Conservation (phyloP, 179 eudicot genomes). For the Spinacia oleracea region DNA sequence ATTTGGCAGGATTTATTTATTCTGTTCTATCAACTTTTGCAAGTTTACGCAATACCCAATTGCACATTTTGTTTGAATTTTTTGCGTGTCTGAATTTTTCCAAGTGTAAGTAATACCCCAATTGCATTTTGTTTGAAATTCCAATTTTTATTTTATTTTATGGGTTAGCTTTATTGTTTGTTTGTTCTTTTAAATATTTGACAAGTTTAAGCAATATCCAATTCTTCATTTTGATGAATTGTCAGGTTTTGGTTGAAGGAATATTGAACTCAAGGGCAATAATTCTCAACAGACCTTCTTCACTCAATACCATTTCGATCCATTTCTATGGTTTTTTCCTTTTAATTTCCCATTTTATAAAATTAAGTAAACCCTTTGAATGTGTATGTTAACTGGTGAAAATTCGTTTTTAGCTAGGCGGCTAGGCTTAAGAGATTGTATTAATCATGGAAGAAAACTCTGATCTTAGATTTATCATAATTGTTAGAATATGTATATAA, state of each 20-base stretch:
- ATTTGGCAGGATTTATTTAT: not conserved
- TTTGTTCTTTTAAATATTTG: constrained; percentile 11
- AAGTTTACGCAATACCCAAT: not conserved
- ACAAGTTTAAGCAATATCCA: constrained; percentile 14
- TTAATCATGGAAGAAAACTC: constrained; percentile 88
- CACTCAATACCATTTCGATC: constrained; percentile 79
- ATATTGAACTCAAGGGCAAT: constrained; percentile 78
- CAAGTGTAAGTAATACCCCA: not conserved
- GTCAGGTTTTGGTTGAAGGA: constrained; percentile 88
- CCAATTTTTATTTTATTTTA: not conserved
- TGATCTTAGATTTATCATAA: constrained; percentile 77
- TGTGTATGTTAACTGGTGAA: not conserved
- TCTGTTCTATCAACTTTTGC: not conserved
- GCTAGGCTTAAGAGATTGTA: constrained; percentile 67
- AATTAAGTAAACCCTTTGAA: not conserved
- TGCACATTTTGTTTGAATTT: not conserved
- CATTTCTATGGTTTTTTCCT: constrained; percentile 52
- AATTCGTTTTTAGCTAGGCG: not conserved
- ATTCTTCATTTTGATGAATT: constrained; percentile 21
- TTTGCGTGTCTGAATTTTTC: not conserved
- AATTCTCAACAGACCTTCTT: constrained; percentile 69
- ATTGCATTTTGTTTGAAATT: constrained; percentile 11
- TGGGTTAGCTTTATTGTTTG: not conserved
- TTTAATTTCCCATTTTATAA: not conserved
- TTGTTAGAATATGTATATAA: too few relatives aligned